Evolutionary conservation across 345 rosid species (phyloP).

Genomic region (Syzygium aqueum): DNA sequence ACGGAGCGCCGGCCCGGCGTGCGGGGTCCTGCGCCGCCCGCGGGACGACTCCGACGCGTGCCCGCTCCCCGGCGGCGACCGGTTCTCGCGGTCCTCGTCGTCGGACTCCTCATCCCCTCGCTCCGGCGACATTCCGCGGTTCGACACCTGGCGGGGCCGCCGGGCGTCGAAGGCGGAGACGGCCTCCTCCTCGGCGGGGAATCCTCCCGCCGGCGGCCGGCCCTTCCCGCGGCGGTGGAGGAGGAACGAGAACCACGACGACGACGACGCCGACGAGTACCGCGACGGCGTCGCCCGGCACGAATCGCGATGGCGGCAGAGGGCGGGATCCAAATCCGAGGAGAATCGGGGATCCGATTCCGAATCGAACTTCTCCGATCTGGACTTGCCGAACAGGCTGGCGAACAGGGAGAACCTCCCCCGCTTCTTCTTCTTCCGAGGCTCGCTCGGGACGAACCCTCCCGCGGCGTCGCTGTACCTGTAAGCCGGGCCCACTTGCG

Average conservation of each 20-base stretch:
- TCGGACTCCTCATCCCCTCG: constrained; percentile 5
- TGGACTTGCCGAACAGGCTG: constrained; percentile 40
- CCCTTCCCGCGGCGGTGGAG: constrained; percentile 36
- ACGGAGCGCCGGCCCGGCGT: constrained; percentile 19
- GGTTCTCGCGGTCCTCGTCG: constrained; percentile 27
- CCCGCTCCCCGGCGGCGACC: constrained; percentile 25
- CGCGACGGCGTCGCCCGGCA: constrained; percentile 23
- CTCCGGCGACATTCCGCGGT: constrained; percentile 86
- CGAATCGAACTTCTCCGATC: constrained; percentile 37
- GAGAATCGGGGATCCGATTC: background rate
- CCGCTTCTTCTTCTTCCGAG: constrained; percentile 14
- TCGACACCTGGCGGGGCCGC: constrained; percentile 17
- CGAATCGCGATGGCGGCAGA: constrained; percentile 3
- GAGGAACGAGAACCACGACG: constrained; percentile 48
- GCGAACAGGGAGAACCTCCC: constrained; percentile 38
- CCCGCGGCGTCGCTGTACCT: constrained; percentile 9
- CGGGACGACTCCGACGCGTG: constrained; percentile 30
- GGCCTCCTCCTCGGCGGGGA: constrained; percentile 18
- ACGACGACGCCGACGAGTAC: constrained; percentile 29
- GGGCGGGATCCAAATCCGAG: constrained; percentile 5
- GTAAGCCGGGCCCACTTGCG: constrained; percentile 49
- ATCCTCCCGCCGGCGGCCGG: constrained; percentile 7
- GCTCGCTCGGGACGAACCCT: constrained; percentile 5
- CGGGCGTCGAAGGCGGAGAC: constrained; percentile 2
- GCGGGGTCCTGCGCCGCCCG: constrained; percentile 25